Percentiles rank a stretch among this genome's conserved stretches.
Evolutionary conservation across 2,329 filamentous ascomycete species (phyloP).

Genomic region (Paracoccidioides lutzii): DNA sequence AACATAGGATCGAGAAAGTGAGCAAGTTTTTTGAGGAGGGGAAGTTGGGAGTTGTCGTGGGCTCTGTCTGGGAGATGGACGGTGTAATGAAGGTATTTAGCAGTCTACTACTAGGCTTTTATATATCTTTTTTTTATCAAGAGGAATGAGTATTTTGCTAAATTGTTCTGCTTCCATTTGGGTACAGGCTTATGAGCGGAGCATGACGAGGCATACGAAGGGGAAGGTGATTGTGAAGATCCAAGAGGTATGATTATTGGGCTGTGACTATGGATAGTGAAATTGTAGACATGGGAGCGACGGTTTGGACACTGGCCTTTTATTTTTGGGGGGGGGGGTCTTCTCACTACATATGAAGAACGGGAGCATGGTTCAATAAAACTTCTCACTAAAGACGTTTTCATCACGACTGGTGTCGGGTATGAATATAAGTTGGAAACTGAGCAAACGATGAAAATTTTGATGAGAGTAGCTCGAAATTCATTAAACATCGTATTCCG

Average conservation of each 20-base stretch:
- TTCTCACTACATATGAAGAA: no score
- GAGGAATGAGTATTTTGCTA: background rate
- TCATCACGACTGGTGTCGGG: no score
- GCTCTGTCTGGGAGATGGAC: background rate
- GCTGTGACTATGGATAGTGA: background rate
- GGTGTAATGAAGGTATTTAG: background rate
- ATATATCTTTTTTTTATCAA: background rate
- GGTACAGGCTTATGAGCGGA: background rate
- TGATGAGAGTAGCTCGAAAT: background rate
- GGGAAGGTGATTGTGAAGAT: background rate
- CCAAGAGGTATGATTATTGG: background rate
- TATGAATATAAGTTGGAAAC: background rate
- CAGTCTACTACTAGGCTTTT: background rate
- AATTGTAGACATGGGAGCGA: no score
- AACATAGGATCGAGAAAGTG: background rate
- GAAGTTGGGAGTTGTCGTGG: background rate
- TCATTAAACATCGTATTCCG: background rate
- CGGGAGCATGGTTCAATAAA: no score
- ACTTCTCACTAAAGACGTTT: no score
- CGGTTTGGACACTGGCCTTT: no score
- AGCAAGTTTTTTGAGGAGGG: background rate
- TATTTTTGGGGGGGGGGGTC: no score
- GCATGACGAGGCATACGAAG: background rate
- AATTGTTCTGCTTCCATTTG: background rate
- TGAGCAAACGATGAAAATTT: background rate